phyloP scores from a whole-genome alignment of 768 basidiomycete genomes.

The Saitozyma sp. region DNA sequence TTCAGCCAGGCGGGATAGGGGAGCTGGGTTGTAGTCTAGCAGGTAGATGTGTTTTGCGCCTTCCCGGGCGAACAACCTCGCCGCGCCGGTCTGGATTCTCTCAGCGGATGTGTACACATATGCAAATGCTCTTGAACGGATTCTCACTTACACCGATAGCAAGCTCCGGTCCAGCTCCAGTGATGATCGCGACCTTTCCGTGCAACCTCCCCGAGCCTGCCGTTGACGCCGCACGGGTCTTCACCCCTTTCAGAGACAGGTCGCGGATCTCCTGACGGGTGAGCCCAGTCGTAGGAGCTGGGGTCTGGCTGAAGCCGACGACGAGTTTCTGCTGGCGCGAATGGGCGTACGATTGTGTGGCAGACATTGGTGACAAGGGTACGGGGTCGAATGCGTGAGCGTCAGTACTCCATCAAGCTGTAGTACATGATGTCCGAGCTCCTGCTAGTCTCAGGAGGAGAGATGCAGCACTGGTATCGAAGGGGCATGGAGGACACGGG shows the following conservation, averaged over 20 bases:
- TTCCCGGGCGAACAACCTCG: constrained; percentile 25
- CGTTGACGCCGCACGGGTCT: constrained; percentile 5
- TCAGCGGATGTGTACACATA: not conserved
- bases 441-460: too few relatives aligned
- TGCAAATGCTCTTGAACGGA: not conserved
- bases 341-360: not conserved
- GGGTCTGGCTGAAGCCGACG: constrained; percentile 7
- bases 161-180: constrained; percentile 79
- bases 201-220: constrained; percentile 57
- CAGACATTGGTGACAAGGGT: constrained; percentile 4
- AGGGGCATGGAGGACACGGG: too few relatives aligned
- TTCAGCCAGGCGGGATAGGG: constrained; percentile 69
- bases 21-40: constrained; percentile 67
- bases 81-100: constrained; percentile 34
- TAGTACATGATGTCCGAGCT: constrained; percentile 1
- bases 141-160: constrained; percentile 73
- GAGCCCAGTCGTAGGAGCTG: constrained; percentile 1
- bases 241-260: constrained; percentile 17
- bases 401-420: constrained; percentile 18
- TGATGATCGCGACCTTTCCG: constrained; percentile 81
- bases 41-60: constrained; percentile 71
- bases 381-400: constrained; percentile 8
- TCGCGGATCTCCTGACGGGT: constrained; percentile 13
- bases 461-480: too few relatives aligned
- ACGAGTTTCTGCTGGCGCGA: constrained; percentile 5